Conservation (phyloP, 1,284 basidiomycete species). For the Meira miltonrushii region DNA sequence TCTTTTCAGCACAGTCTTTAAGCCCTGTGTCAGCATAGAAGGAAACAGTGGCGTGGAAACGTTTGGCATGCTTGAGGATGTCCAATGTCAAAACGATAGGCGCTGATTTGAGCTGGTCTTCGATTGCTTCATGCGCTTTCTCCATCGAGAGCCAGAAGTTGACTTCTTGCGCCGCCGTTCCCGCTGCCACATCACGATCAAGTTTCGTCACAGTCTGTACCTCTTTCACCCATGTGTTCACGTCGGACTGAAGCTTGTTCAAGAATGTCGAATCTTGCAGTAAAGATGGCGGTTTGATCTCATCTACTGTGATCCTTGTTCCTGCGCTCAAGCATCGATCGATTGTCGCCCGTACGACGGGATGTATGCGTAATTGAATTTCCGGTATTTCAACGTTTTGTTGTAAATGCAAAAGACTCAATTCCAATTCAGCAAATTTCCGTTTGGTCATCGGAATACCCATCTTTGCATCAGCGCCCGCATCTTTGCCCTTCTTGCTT, state of each 20-base stretch:
- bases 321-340: conserved; percentile 57
- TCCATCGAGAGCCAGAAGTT: conserved; percentile 98
- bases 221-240: conserved; percentile 97
- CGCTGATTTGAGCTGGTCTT: conserved; percentile 81
- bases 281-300: conserved; percentile 64
- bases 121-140: conserved; percentile 84
- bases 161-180: conserved; percentile 95
- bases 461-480: conserved; percentile 64
- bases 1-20: conserved; percentile 59
- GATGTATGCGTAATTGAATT: conserved; percentile 86
- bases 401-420: conserved; percentile 91
- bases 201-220: conserved; percentile 95
- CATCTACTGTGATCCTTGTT: conserved; percentile 67
- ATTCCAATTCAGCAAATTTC: conserved; percentile 95
- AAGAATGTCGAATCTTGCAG: conserved; percentile 86
- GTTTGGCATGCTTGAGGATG: conserved; percentile 87
- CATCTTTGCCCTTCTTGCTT: conserved; percentile 35
- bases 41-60: conserved; percentile 93
- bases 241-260: conserved; percentile 85
- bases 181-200: conserved; percentile 79
- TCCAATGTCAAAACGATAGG: conserved; percentile 89
- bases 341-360: conserved; percentile 79
- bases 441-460: conserved; percentile 98
- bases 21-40: conserved; percentile 96
- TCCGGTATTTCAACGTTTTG: conserved; percentile 99